phyloP scores from a whole-genome alignment of 1,139 yeast species.

The Protomyces inundatus region DNA sequence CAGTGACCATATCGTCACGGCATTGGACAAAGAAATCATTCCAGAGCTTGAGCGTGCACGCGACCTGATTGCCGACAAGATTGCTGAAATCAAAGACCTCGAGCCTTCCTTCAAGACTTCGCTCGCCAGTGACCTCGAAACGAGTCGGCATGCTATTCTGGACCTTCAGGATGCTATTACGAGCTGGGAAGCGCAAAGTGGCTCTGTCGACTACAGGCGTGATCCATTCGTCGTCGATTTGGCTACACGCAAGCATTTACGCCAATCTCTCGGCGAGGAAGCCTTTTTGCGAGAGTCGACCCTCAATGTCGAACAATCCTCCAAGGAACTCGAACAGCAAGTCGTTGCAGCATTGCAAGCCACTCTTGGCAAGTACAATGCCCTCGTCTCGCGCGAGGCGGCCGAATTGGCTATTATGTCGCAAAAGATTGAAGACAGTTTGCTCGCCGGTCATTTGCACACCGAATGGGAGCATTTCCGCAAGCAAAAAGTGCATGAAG shows the following conservation, averaged over 20 bases:
- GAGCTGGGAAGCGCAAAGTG: slow-evolving; percentile 37
- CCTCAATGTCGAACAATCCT: slow-evolving; percentile 78
- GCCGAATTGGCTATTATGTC: slow-evolving; percentile 53
- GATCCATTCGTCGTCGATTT: slow-evolving; percentile 81
- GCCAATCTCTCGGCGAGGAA: slow-evolving; percentile 74
- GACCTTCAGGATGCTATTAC: slow-evolving; percentile 33
- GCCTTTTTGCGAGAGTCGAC: slow-evolving; percentile 82
- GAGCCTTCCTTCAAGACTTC: slow-evolving; percentile 78
- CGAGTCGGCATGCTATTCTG: slow-evolving; percentile 42
- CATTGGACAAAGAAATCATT: slow-evolving; percentile 59
- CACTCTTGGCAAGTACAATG: slow-evolving; percentile 67
- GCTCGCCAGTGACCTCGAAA: slow-evolving; percentile 60
- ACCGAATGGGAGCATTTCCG: slow-evolving; percentile 89
- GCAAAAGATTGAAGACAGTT: slow-evolving; percentile 46
- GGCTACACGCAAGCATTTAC: slow-evolving; percentile 68
- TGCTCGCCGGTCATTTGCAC: slow-evolving; percentile 67
- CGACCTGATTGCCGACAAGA: slow-evolving; percentile 73
- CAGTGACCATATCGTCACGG: slow-evolving; percentile 43
- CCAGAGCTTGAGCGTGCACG: slow-evolving; percentile 84
- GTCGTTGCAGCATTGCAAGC: slow-evolving; percentile 82
- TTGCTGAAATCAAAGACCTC: slow-evolving; percentile 76
- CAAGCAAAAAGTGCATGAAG: slow-evolving; percentile 51
- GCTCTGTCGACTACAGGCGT: slow-evolving; percentile 45
- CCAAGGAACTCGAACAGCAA: slow-evolving; percentile 80
- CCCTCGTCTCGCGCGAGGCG: slow-evolving; percentile 61